phyloP scores from a whole-genome alignment of 2,329 filamentous ascomycete species.

The Pestalotiopsis sp. region DNA sequence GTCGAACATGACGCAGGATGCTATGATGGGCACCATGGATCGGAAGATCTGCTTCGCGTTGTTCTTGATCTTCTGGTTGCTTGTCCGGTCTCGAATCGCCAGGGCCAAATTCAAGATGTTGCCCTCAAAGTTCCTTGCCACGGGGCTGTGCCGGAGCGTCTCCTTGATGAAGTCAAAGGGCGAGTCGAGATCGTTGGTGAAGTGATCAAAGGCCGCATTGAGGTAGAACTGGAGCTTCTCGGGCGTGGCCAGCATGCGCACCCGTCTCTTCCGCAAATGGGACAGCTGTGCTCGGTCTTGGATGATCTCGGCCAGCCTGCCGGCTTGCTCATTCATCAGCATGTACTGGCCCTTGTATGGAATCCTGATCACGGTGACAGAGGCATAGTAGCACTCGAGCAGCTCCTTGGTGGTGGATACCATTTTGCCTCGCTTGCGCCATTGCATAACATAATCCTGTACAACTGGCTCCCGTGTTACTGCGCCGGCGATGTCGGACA shows the following conservation, averaged over 20 bases:
- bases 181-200: constrained; percentile 31
- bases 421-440: constrained; percentile 40
- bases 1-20: constrained; percentile 35
- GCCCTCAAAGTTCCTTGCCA: constrained; percentile 33
- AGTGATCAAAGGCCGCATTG: constrained; percentile 35
- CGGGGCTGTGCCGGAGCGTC: constrained; percentile 33
- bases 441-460: constrained; percentile 43
- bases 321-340: constrained; percentile 51
- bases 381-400: constrained; percentile 52
- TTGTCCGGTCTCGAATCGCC: constrained; percentile 27
- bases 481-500: constrained; percentile 36
- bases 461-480: constrained; percentile 35
- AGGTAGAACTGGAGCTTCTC: constrained; percentile 32
- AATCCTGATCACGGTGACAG: constrained; percentile 49
- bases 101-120: constrained; percentile 33
- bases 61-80: constrained; percentile 18
- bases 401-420: constrained; percentile 49
- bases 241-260: constrained; percentile 38
- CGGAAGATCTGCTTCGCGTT: constrained; percentile 33
- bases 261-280: constrained; percentile 41
- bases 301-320: constrained; percentile 46
- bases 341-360: constrained; percentile 44
- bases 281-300: constrained; percentile 41
- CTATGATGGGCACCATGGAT: constrained; percentile 33
- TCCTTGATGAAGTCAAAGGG: constrained; percentile 36